Percentiles rank a stretch among this genome's conserved stretches.
Conservation (phyloP, 1,139 yeast species). For the Candida mesenterica region DNA sequence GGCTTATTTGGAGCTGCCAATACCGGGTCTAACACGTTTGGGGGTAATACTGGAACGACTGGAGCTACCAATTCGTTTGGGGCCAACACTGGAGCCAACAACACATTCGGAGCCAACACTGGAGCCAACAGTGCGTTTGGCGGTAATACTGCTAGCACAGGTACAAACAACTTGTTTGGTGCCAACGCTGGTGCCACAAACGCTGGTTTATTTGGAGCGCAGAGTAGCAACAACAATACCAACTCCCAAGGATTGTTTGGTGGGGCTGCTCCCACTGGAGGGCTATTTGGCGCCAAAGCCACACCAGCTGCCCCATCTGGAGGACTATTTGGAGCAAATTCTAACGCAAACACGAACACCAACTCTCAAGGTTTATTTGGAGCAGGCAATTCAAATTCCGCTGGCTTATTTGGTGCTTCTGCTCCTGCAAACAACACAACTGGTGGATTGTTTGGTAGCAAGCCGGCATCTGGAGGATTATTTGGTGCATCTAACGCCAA, state of each 20-base stretch:
- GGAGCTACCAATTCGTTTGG: slow-evolving; percentile 13
- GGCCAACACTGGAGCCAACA: slow-evolving; percentile 7
- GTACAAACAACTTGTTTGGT: slow-evolving; percentile 1
- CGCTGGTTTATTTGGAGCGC: slow-evolving; percentile 8
- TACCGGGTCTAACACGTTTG: too few relatives aligned
- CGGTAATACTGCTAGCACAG: background rate
- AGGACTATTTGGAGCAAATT: slow-evolving; percentile 8
- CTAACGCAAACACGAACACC: slow-evolving; percentile 5
- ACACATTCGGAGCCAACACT: background rate
- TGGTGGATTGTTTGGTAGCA: slow-evolving; percentile 9
- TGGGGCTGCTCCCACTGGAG: background rate
- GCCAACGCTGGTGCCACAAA: background rate
- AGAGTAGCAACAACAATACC: background rate
- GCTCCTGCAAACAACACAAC: slow-evolving; percentile 1
- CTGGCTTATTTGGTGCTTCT: slow-evolving; percentile 1
- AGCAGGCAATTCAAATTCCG: slow-evolving; percentile 1
- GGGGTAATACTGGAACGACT: too few relatives aligned
- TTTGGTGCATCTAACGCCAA: slow-evolving; percentile 2
- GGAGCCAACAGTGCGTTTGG: background rate
- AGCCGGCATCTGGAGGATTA: slow-evolving; percentile 4
- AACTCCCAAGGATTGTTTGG: background rate
- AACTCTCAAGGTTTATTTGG: slow-evolving; percentile 11
- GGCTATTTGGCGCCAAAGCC: slow-evolving; percentile 1
- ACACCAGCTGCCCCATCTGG: background rate
- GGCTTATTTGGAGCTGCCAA: slow-evolving; percentile 13